Evolutionary conservation across 2,329 filamentous ascomycete species (phyloP).

Genomic region (Mycosphaerelloides madeirae): DNA sequence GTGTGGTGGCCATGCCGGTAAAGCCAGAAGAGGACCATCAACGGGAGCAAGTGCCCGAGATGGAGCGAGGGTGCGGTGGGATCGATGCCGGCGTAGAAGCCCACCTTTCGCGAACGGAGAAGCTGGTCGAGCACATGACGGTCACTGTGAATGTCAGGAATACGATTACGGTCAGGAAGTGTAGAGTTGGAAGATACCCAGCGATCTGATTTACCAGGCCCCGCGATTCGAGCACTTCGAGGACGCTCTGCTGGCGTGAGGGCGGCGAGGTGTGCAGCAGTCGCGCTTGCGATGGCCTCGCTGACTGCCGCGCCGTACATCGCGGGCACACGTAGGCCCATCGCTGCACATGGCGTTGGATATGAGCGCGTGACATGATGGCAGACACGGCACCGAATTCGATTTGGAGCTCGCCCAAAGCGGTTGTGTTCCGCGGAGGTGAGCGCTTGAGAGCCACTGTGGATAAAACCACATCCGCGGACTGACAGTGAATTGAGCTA

Average conservation of each 20-base stretch:
- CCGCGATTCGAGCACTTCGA: slow-evolving; percentile 64
- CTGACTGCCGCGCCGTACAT: slow-evolving; percentile 3
- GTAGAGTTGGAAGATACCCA: slow-evolving; percentile 50
- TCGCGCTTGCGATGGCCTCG: background rate
- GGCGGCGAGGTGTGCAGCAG: background rate
- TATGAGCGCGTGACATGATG: slow-evolving; percentile 5
- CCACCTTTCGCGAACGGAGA: slow-evolving; percentile 62
- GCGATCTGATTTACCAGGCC: slow-evolving; percentile 70
- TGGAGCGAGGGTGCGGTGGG: slow-evolving; percentile 76
- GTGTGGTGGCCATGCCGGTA: slow-evolving; percentile 69
- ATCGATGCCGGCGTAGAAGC: slow-evolving; percentile 76
- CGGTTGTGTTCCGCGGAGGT: background rate
- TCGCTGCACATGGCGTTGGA: background rate
- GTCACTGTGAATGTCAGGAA: slow-evolving; percentile 28
- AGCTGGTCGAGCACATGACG: slow-evolving; percentile 57
- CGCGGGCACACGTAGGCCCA: slow-evolving; percentile 5
- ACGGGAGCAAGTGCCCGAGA: slow-evolving; percentile 71
- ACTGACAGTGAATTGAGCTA: too few species aligned
- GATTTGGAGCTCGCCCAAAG: background rate
- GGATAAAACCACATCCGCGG: too few species aligned
- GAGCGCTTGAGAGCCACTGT: background rate
- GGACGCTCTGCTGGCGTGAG: slow-evolving; percentile 27
- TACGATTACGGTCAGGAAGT: background rate
- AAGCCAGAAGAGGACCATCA: slow-evolving; percentile 83
- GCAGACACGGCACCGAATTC: background rate